Evolutionary conservation across 2,329 filamentous ascomycete species (phyloP), one percentile per base, ranked within the genome.

Genomic region (Paraconiothyrium sp.): DNA sequence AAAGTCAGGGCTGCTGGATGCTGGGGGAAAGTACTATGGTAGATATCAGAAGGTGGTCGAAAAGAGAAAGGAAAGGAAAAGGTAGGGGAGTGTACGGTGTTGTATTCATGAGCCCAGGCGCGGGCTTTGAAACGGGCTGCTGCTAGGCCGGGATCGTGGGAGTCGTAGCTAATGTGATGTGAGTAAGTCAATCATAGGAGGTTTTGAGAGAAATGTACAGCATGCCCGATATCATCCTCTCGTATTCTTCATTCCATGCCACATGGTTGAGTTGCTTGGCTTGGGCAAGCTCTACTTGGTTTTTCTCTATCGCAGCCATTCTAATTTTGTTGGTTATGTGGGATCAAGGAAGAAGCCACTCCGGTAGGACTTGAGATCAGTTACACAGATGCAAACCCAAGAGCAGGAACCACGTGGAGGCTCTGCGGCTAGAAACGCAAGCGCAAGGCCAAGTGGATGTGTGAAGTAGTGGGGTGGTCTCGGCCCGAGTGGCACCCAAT

Each of bases 191-290:
- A 13, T 9, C 16, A 11, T 43, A 10, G 3, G 32, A 13, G 6
- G 22, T 4, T 27, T 39, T 20, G 50, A 27, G 34, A n/a, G n/a
- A 9, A 20, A 16, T 7, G 67, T 72, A 87, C 85, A 88, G 79
- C 79, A 89, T 86, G 32, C 87, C 86, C 0, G 86, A 89, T 51
- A 89, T 85, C 86, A 89, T 89, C 69, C 85, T 86, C 69, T 89
- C 85, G 57, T 88, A 89, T 62, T 88, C 84, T 8, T 88, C 86
- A 61, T 85, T 84, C 80, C 84, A 86, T 0, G 86, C 86, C 1
- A 84, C 78, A 62, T 87, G 82, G 10, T 82, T 76, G 11, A 87
- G 74, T 37, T 78, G 79, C 65, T 79, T 83, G 16, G 85, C 84
- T 30, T 78, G 75, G 50, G 77, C 80, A 41, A 87, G 79, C 48